Base-by-base conservation (phyloP, 78 protist species). In the Polysphondylium violaceum region DNA sequence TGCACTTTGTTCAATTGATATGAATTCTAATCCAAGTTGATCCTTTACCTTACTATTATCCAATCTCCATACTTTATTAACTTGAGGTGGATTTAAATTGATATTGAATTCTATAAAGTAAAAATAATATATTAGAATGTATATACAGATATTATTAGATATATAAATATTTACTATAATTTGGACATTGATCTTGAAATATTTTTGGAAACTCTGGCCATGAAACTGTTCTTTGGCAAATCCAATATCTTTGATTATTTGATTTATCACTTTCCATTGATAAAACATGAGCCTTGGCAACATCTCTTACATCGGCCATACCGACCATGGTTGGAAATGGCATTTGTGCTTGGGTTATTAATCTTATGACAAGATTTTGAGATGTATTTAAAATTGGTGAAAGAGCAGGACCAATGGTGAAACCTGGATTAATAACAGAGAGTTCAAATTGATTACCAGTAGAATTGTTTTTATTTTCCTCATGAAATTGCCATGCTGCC, bases 401-500 rank as follows among this genome's bases (percentile, higher is more conserved):
- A 6, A 72, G 19, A 8, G 43, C 51, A 19, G 77, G 44, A 5
- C 77, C 77, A 3, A 72, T 19, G 8, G 33, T 31, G 16, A 33
- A 72, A 33, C 47, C 19, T 72, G 77, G 77, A 33, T 51, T 50
- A 6, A 72, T 50, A 4, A 50, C 63, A 16, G 55, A n/a, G 11
- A 72, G 25, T 50, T 72, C 29, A 33, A 72, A 72, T n/a, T 72
- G 77, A 4, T 72, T 72, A 4, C 43, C 12, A 9, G 43, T 21
- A 11, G 19, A 19, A 50, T 50, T 3, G 43, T 50, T 11, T 27
- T 72, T 29, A 33, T 72, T 72, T 19, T 72, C 43, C 33, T 72
- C 25, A 12, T 36, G 1, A 33, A 72, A 72, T 16, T 72, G 47
- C 77, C 77, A 72, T 31, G 77, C 77, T 16, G 63, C 64, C 33